A percentile compares a stretch with the other conserved stretches of the same genome.
phyloP scores from a whole-genome alignment of 352 stramenopile species.

The Globisporangium viniferum region DNA sequence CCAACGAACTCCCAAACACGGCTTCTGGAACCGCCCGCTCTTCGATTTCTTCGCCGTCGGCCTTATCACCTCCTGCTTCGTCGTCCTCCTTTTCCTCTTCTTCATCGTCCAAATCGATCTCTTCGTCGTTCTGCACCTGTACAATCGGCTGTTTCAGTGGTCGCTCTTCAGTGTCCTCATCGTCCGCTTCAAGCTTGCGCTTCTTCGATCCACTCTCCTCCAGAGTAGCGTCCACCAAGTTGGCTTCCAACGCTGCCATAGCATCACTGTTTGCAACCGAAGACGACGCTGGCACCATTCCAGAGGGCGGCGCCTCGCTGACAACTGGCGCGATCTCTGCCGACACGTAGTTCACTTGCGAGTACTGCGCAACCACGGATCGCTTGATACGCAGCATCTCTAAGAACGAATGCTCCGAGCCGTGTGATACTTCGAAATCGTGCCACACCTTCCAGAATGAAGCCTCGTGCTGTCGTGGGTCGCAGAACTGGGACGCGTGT shows the following conservation, averaged over 20 bases:
- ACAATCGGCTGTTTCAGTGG: constrained; percentile 79
- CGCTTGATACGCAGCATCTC: constrained; percentile 99
- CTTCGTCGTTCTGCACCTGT: constrained; percentile 81
- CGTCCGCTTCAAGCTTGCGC: constrained; percentile 54
- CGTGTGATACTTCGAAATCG: constrained; percentile 95
- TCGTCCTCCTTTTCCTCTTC: constrained; percentile 49
- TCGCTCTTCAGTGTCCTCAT: constrained; percentile 63
- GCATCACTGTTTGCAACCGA: constrained; percentile 71
- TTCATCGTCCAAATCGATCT: constrained; percentile 93
- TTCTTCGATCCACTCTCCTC: constrained; percentile 42
- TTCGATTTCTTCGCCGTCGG: constrained; percentile 30
- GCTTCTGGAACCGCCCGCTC: constrained; percentile 56
- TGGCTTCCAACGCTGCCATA: constrained; percentile 83
- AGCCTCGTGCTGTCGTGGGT: constrained; percentile 91
- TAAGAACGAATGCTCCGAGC: constrained; percentile 97
- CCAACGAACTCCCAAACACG: constrained; percentile 28
- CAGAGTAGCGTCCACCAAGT: constrained; percentile 57
- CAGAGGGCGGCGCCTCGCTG: constrained; percentile 27
- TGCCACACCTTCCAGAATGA: constrained; percentile 97
- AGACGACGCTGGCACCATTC: constrained; percentile 57
- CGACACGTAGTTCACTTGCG: constrained; percentile 96
- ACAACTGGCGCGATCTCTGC: constrained; percentile 75
- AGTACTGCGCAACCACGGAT: constrained; percentile 95
- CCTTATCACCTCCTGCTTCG: constrained; percentile 10
- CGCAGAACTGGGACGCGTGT: constrained; percentile 97